These are phyloP conservation scores for Aureobasidium sp. DNA, from an alignment of 2,329 filamentous ascomycete genomes.

Conservation along the genomic window DNA sequence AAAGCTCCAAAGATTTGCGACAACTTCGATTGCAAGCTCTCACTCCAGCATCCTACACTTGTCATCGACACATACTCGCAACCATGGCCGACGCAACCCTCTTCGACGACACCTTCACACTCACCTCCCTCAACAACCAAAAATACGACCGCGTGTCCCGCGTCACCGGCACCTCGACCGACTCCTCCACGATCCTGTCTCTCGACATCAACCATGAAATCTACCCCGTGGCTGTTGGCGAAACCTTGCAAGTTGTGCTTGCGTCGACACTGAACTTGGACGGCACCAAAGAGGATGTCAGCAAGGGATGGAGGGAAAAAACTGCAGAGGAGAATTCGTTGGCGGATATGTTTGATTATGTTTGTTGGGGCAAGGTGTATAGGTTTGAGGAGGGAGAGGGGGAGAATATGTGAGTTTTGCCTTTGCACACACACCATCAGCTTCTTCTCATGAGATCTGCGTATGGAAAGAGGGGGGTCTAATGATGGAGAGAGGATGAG, in stretches of 20 bases:
- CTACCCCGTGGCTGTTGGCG: conserved; percentile 66
- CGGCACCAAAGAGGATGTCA: conserved; percentile 52
- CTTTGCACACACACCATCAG: no score
- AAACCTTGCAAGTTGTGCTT: conserved; percentile 70
- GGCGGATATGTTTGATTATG: conserved; percentile 79
- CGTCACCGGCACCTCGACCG: conserved; percentile 65
- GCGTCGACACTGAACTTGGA: conserved; percentile 82
- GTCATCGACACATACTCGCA: conserved; percentile 15
- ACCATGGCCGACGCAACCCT: conserved; percentile 78
- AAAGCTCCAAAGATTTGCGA: not conserved
- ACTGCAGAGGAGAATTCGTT: conserved; percentile 45
- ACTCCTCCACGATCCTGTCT: conserved; percentile 65
- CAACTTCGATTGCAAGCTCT: not conserved
- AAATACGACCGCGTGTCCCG: conserved; percentile 96
- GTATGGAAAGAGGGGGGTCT: no score
- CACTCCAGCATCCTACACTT: not conserved
- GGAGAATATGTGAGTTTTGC: conserved; percentile 52
- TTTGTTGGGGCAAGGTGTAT: conserved; percentile 83
- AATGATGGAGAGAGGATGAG: no score
- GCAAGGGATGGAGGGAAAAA: conserved; percentile 60
- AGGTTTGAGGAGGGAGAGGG: conserved; percentile 77
- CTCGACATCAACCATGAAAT: conserved; percentile 94
- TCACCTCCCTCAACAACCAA: conserved; percentile 67
- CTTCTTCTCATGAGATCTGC: conserved; percentile 48
- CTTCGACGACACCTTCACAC: conserved; percentile 84